A percentile compares a stretch with the other conserved stretches of the same genome.
Conservation (phyloP, 345 rosid genomes). For the Trapa incisa region DNA sequence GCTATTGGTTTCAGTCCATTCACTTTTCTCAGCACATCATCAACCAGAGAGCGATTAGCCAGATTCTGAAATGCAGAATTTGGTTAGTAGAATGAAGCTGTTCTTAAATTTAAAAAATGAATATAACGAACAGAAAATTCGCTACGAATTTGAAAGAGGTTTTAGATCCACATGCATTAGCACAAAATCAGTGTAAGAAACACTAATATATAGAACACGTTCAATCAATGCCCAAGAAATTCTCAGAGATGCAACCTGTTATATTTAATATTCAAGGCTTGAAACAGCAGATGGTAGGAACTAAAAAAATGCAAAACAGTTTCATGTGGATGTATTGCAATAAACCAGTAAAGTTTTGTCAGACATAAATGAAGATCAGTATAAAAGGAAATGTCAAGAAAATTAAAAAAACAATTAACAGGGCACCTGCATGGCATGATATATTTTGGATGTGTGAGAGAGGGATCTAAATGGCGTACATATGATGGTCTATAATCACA, state of each 20-base stretch:
- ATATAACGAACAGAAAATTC: neutral
- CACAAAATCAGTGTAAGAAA: neutral
- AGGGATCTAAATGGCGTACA: neutral
- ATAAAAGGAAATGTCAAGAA: neutral
- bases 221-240: neutral
- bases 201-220: neutral
- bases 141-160: neutral
- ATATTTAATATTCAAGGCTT: neutral
- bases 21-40: constrained; percentile 87
- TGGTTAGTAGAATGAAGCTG: constrained; percentile 6
- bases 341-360: neutral
- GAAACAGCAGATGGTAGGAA: neutral
- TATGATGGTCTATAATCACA: neutral
- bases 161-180: neutral
- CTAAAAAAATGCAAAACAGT: neutral
- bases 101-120: neutral
- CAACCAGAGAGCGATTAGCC: constrained; percentile 78
- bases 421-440: neutral
- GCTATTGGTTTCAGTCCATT: constrained; percentile 92
- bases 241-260: neutral
- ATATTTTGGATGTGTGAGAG: neutral
- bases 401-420: neutral
- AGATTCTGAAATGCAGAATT: constrained; percentile 44
- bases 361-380: neutral
- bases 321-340: neutral